phyloP scores from a whole-genome alignment of 768 basidiomycete species.

The Hygrocybe coccinea region DNA sequence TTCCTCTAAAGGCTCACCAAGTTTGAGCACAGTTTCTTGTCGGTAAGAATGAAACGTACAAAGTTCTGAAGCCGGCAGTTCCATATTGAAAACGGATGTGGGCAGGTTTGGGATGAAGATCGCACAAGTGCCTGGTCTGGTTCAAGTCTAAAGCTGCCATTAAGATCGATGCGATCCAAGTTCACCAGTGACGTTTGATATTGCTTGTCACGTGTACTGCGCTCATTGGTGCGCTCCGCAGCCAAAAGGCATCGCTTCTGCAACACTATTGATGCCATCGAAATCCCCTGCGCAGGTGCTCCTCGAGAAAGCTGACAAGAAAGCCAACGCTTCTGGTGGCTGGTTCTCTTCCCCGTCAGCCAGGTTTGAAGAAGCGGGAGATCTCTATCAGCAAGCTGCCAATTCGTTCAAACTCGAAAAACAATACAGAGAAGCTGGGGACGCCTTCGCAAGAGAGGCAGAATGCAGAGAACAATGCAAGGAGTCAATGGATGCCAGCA shows the following conservation, averaged over 20 bases:
- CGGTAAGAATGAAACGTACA: conserved; percentile 48
- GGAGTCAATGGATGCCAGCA: conserved; percentile 91
- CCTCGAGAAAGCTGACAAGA: conserved; percentile 90
- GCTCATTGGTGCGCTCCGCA: too few species aligned
- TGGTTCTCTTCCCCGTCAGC: conserved; percentile 84
- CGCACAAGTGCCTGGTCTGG: conserved; percentile 45
- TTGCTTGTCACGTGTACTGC: not conserved
- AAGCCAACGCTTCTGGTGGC: conserved; percentile 71
- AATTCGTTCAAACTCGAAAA: conserved; percentile 93
- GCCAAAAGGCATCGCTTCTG: too few species aligned
- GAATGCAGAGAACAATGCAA: conserved; percentile 88
- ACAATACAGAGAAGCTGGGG: conserved; percentile 85
- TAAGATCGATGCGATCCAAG: conserved; percentile 10
- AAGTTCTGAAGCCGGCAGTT: conserved; percentile 89
- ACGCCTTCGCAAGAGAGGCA: conserved; percentile 88
- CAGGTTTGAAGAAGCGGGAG: conserved; percentile 94
- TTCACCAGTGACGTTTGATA: not conserved
- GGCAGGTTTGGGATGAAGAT: conserved; percentile 68
- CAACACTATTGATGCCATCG: conserved; percentile 57
- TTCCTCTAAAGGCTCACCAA: conserved; percentile 44
- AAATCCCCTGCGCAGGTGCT: conserved; percentile 75
- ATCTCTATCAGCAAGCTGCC: conserved; percentile 91
- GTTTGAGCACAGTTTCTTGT: conserved; percentile 11
- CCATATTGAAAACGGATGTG: conserved; percentile 78
- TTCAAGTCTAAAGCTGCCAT: conserved; percentile 39